phyloP scores from a whole-genome alignment of 495 filamentous ascomycete genomes.

The Neurospora pannonica region DNA sequence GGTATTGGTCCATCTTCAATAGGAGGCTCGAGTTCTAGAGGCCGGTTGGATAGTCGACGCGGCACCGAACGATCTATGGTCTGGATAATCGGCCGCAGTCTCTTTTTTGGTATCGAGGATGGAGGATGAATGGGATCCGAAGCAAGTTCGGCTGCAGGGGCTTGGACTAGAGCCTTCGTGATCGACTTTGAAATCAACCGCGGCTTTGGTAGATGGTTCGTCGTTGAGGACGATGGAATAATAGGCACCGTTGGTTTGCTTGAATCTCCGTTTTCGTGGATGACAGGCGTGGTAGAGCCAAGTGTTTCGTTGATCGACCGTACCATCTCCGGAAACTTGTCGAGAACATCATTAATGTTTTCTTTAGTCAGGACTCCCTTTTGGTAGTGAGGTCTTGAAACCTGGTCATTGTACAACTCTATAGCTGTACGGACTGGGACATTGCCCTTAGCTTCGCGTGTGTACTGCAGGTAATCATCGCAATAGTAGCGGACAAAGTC shows the following conservation, averaged over 20 bases:
- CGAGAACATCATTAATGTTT: constrained; percentile 23
- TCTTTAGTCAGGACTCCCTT: constrained; percentile 25
- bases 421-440: constrained; percentile 23
- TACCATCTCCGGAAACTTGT: constrained; percentile 10
- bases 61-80: background rate
- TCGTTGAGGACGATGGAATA: background rate
- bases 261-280: background rate
- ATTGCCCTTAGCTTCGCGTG: constrained; percentile 10
- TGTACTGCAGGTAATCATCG: constrained; percentile 33
- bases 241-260: background rate
- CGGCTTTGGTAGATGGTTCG: background rate
- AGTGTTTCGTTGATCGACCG: background rate
- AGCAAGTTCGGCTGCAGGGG: background rate
- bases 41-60: background rate
- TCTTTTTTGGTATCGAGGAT: background rate
- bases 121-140: background rate
- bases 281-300: background rate
- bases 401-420: constrained; percentile 37
- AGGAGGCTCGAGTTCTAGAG: background rate
- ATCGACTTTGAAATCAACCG: background rate
- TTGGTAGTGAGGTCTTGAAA: constrained; percentile 27
- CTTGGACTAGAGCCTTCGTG: background rate
- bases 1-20: background rate
- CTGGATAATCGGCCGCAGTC: background rate
- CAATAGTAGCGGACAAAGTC: constrained; percentile 52